Evolutionary conservation across 73 alveolate genomes (phyloP).

Genomic region (Paramecium tetraurelia): DNA sequence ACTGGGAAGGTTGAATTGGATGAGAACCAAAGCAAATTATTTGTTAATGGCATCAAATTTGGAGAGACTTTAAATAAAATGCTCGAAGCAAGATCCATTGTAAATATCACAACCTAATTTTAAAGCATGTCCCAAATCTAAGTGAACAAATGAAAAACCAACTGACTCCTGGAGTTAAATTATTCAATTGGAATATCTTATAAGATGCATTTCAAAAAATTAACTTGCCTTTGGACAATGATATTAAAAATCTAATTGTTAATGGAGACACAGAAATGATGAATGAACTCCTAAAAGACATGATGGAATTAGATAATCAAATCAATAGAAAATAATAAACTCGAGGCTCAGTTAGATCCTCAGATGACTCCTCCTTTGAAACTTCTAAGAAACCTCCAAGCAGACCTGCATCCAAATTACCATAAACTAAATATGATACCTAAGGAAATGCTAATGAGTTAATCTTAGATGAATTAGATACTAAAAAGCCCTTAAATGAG

Average conservation of each 20-base stretch:
- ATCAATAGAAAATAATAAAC: constrained; percentile 13
- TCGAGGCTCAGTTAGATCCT: constrained; percentile 30
- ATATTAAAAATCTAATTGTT: constrained; percentile 53
- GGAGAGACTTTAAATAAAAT: constrained; percentile 13
- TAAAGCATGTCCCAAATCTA: constrained; percentile 38
- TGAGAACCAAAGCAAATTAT: constrained; percentile 11
- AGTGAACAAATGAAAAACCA: constrained; percentile 62
- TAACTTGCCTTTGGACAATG: constrained; percentile 52
- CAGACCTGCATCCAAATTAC: constrained; percentile 21
- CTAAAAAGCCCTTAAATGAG: constrained; percentile 41
- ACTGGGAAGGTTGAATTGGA: constrained; percentile 46
- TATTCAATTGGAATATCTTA: constrained; percentile 80
- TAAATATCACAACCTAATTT: not conserved
- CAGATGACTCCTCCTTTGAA: constrained; percentile 51
- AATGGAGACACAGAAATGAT: constrained; percentile 57
- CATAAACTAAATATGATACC: not conserved
- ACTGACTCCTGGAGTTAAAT: constrained; percentile 73
- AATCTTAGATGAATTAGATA: constrained; percentile 47
- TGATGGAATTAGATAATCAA: constrained; percentile 51
- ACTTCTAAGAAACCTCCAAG: constrained; percentile 50
- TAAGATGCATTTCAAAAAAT: constrained; percentile 61
- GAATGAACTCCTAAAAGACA: constrained; percentile 54
- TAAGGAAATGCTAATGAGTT: constrained; percentile 32
- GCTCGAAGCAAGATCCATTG: not conserved
- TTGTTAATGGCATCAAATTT: constrained; percentile 28